Percentiles rank a stretch among this genome's conserved stretches.
phyloP scores from a whole-genome alignment of 495 filamentous ascomycete species.

The Niebla homalea region DNA sequence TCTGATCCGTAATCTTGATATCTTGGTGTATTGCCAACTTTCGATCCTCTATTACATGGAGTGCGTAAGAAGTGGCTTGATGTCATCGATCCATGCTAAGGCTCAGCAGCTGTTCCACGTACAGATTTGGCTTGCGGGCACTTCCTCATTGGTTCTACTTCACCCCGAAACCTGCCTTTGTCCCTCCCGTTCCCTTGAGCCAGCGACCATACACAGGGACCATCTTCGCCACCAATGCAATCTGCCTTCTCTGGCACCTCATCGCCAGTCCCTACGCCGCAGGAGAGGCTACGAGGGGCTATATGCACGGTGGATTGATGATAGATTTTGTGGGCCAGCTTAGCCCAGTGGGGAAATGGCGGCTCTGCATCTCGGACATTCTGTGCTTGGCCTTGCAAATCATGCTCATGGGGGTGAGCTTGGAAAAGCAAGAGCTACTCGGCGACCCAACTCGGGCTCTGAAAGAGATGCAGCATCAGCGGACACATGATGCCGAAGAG shows the following conservation, averaged over 20 bases:
- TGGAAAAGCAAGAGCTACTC: conserved; percentile 48
- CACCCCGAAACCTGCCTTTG: conserved; percentile 59
- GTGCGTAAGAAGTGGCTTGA: conserved; percentile 32
- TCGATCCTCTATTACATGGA: conserved; percentile 84
- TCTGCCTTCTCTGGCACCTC: conserved; percentile 63
- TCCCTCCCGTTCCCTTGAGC: conserved; percentile 51
- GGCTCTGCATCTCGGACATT: conserved; percentile 51
- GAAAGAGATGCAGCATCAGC: conserved; percentile 19
- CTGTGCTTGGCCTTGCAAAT: conserved; percentile 55
- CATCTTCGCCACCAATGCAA: conserved; percentile 54
- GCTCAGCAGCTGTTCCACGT: conserved; percentile 55
- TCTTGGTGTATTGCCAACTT: conserved; percentile 67
- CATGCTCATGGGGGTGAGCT: conserved; percentile 58
- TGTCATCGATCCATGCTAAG: not conserved
- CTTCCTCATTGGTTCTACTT: conserved; percentile 62
- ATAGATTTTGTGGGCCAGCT: conserved; percentile 83
- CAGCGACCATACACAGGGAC: conserved; percentile 55
- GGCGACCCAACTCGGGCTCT: conserved; percentile 9
- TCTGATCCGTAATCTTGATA: conserved; percentile 61
- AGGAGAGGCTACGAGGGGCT: conserved; percentile 63
- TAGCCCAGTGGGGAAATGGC: conserved; percentile 52
- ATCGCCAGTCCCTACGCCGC: conserved; percentile 48
- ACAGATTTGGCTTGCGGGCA: conserved; percentile 56
- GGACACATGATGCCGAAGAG: conserved; percentile 74
- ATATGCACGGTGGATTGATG: conserved; percentile 72